These are phyloP conservation scores for Pascua sp. DNA, from an alignment of 1,284 basidiomycete genomes.

Conservation along the genomic window DNA sequence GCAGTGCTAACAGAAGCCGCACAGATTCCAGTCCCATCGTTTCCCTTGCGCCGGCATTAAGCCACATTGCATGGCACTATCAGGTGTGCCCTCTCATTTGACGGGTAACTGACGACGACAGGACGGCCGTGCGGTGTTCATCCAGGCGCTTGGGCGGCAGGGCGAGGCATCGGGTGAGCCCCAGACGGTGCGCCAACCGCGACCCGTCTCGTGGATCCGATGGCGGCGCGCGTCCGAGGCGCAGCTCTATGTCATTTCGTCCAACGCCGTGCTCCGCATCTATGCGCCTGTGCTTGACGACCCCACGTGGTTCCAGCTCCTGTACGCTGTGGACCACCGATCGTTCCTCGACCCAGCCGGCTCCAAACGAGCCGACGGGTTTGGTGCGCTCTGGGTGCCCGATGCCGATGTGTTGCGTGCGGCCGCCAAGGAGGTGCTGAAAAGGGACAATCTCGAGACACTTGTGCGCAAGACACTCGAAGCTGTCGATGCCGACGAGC, in stretches of 20 bases:
- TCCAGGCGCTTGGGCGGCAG: constrained; percentile 27
- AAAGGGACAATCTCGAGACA: too few relatives aligned
- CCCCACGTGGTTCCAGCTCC: constrained; percentile 77
- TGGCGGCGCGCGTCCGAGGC: constrained; percentile 39
- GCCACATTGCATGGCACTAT: constrained; percentile 35
- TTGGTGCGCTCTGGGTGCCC: constrained; percentile 32
- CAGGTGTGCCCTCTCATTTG: constrained; percentile 15
- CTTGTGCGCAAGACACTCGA: constrained; percentile 26
- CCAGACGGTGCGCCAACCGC: constrained; percentile 42
- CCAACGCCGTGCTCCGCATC: constrained; percentile 59
- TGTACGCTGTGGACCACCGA: constrained; percentile 58
- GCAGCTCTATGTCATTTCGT: constrained; percentile 42
- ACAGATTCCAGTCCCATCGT: constrained; percentile 5
- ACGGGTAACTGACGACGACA: constrained; percentile 3
- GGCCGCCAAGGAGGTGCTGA: constrained; percentile 11
- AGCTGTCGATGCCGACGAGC: constrained; percentile 58
- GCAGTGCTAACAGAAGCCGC: background rate
- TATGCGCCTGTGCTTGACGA: constrained; percentile 84
- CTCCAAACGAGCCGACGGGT: background rate
- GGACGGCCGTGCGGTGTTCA: constrained; percentile 20
- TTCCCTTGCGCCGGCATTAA: constrained; percentile 15
- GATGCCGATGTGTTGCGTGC: constrained; percentile 28
- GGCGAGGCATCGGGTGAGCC: constrained; percentile 20
- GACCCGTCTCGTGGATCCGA: constrained; percentile 40
- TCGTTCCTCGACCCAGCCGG: constrained; percentile 51